Evolutionary conservation across 2,329 filamentous ascomycete genomes (phyloP), one percentile per base, ranked within the genome.

Genomic region (Pseudogymnoascus sp.): DNA sequence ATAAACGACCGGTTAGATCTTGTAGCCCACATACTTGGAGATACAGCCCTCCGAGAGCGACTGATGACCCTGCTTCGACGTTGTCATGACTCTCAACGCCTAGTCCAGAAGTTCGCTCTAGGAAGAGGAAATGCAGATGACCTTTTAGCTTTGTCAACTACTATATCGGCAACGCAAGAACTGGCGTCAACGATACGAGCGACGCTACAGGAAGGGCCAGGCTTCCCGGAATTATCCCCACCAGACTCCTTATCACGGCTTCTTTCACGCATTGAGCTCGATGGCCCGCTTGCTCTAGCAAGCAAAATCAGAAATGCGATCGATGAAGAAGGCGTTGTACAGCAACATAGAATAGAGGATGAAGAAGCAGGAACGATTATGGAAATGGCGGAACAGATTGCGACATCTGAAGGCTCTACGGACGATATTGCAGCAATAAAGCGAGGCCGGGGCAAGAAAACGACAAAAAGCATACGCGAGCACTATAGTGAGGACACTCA

Each of bases 101-200:
- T 99, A 2, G 87, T 96, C 1, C 95, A 97, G 71, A 97, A 95
- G 72, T 97, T 99, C 74, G 90, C 93, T 0, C 83, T 97, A 7
- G 93, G 93, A 9, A 85, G 91, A 66, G 95, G 93, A n/a, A 90
- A 96, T 70, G 84, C 93, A 1, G 93, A 97, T 72, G 95, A 97
- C 74, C 82, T 99, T 38, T 79, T 97, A 46, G 89, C 86, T 60
- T 80, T 99, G 12, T 90, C 91, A 1, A 88, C 84, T 68, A 96
- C 95, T 0, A 90, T 97, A 65, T 76, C 84, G 61, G 87, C 89
- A 5, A 92, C 90, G 3, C 81, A 85, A 63, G 83, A 87, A 16
- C 86, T 96, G 49, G 78, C 83, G 1, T 70, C 73, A 28, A 74
- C 85, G 28, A 77, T 85, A 2, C 65, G 69, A 43, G 66, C 72